Percentiles rank a stretch among this genome's conserved stretches.
phyloP scores from a whole-genome alignment of 1,284 basidiomycete species.

The Sporisorium graminicola region DNA sequence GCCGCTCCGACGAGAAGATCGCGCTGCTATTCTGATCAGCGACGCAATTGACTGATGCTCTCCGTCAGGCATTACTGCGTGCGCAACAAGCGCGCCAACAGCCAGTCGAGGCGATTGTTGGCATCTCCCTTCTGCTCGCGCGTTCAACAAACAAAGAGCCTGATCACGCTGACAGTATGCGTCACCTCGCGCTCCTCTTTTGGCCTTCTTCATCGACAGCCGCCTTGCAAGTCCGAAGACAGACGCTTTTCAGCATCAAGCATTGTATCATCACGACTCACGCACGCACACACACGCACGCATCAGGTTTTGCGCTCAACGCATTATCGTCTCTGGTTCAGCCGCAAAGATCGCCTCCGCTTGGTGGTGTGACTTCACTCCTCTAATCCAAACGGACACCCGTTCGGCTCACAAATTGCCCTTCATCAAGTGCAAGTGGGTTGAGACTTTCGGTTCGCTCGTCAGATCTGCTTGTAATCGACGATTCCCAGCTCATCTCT shows the following conservation, averaged over 20 bases:
- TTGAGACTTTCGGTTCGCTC: not conserved
- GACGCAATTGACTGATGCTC: not conserved
- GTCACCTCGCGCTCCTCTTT: not conserved
- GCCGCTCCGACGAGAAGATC: too few relatives aligned
- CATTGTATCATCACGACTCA: constrained; percentile 18
- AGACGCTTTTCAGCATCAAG: constrained; percentile 10
- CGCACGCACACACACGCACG: not conserved
- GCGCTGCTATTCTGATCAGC: not conserved
- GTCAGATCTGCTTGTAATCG: constrained; percentile 8
- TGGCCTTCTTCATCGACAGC: not conserved
- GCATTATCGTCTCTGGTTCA: not conserved
- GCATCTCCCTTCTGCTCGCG: not conserved
- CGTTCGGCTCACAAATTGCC: too few relatives aligned
- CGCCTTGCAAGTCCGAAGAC: not conserved
- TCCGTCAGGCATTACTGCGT: not conserved
- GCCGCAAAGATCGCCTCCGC: not conserved
- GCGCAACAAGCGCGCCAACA: not conserved
- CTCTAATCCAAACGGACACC: too few relatives aligned
- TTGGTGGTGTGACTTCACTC: not conserved
- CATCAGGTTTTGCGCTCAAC: not conserved
- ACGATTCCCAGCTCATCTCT: constrained; percentile 19
- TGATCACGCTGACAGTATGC: constrained; percentile 1
- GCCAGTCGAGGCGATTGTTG: not conserved
- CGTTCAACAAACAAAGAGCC: not conserved
- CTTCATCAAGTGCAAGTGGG: constrained; percentile 7